phyloP scores from a whole-genome alignment of 306 rosid species.

The Fragaria iinumae region DNA sequence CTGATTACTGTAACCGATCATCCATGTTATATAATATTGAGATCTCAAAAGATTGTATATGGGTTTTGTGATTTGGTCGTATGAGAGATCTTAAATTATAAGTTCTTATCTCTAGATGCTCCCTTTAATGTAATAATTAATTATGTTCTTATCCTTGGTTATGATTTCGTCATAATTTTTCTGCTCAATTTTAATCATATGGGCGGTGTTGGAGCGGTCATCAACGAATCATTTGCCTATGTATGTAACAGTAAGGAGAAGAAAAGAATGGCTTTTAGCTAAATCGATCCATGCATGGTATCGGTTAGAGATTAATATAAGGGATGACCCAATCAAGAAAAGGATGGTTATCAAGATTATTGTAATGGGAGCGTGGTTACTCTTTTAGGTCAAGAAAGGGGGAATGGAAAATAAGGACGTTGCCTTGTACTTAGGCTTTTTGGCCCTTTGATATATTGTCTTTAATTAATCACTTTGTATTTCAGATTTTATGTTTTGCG shows the following conservation, averaged over 20 bases:
- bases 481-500: no score
- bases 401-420: no score
- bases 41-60: neutral
- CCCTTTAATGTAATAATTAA: neutral
- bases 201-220: neutral
- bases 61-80: neutral
- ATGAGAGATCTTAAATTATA: neutral
- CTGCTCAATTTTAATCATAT: neutral
- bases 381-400: no score
- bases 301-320: neutral
- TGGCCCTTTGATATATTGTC: no score
- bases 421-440: no score
- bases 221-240: slow-evolving; percentile 9
- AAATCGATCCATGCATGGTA: no score
- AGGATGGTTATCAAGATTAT: no score
- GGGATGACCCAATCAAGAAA: neutral
- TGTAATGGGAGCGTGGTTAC: no score
- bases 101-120: neutral
- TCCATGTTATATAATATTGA: neutral
- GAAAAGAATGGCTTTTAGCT: neutral
- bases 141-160: neutral
- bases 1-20: neutral
- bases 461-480: no score
- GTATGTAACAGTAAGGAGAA: neutral
- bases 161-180: neutral